Percentiles rank a stretch among this genome's conserved stretches.
These are phyloP conservation scores for Alternaria atra DNA, from an alignment of 2,329 filamentous ascomycete species.

Conservation along the genomic window DNA sequence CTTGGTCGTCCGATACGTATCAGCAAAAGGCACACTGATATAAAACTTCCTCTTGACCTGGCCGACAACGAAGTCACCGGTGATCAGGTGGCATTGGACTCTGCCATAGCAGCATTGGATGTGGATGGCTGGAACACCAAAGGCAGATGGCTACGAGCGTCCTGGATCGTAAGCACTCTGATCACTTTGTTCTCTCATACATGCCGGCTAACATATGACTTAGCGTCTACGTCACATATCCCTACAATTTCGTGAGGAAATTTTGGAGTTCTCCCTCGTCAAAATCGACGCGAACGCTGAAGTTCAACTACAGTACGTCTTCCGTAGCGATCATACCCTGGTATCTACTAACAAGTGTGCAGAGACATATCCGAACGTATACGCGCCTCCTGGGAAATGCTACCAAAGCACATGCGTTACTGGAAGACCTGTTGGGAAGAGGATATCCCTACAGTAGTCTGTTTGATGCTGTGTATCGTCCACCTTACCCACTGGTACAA, in stretches of 20 bases:
- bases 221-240: slow-evolving; percentile 37
- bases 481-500: slow-evolving; percentile 47
- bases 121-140: slow-evolving; percentile 53
- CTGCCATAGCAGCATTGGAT: slow-evolving; percentile 35
- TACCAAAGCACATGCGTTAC: slow-evolving; percentile 44
- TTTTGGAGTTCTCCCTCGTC: slow-evolving; percentile 40
- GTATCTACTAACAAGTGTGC: neutral
- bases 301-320: slow-evolving; percentile 30
- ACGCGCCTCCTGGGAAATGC: slow-evolving; percentile 35
- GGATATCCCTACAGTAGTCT: slow-evolving; percentile 31
- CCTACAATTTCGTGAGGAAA: slow-evolving; percentile 41
- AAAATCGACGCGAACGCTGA: slow-evolving; percentile 34
- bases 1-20: slow-evolving; percentile 45
- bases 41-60: slow-evolving; percentile 42
- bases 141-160: slow-evolving; percentile 34
- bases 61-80: slow-evolving; percentile 39
- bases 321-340: neutral
- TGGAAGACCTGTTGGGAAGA: slow-evolving; percentile 43
- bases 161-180: slow-evolving; percentile 33
- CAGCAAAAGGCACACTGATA: slow-evolving; percentile 42
- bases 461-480: slow-evolving; percentile 48
- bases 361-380: slow-evolving; percentile 43
- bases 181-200: neutral
- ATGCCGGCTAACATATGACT: neutral
- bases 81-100: slow-evolving; percentile 23